These are phyloP conservation scores for Arctium lappa DNA, from an alignment of 129 eudicot species.

Conservation along the genomic window DNA sequence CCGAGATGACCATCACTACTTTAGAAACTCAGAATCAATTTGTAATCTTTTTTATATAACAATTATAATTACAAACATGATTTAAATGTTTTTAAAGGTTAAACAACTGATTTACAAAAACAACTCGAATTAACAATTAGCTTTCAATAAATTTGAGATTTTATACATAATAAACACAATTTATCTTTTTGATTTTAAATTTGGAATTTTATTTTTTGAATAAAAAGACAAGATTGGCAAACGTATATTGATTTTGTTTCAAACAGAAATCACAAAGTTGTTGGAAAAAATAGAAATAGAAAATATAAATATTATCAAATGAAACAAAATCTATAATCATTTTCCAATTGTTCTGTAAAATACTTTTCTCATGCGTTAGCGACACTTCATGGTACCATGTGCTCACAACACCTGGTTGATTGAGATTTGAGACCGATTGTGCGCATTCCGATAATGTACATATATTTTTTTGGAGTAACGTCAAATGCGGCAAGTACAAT, in stretches of 20 bases:
- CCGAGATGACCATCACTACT: no score
- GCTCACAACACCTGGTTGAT: no score
- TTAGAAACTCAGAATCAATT: not conserved
- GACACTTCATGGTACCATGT: not conserved
- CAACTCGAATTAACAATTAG: not conserved
- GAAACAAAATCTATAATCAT: no score
- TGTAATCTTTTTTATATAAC: not conserved
- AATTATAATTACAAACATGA: no score
- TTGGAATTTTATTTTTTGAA: not conserved
- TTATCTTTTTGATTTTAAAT: not conserved
- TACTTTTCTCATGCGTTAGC: no score
- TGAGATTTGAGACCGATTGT: no score
- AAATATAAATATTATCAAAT: no score
- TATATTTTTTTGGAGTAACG: no score
- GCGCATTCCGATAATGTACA: no score
- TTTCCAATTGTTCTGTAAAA: not conserved
- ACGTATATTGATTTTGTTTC: no score
- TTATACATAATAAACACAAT: not conserved
- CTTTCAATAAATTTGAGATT: not conserved
- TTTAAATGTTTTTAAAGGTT: not conserved
- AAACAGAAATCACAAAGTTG: not conserved
- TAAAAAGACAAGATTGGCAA: not conserved
- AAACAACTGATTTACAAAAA: not conserved
- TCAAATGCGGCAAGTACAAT: no score
- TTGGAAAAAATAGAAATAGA: no score